These are phyloP conservation scores for Aspergillus sergii DNA, from an alignment of 2,329 filamentous ascomycete species.

Conservation along the genomic window DNA sequence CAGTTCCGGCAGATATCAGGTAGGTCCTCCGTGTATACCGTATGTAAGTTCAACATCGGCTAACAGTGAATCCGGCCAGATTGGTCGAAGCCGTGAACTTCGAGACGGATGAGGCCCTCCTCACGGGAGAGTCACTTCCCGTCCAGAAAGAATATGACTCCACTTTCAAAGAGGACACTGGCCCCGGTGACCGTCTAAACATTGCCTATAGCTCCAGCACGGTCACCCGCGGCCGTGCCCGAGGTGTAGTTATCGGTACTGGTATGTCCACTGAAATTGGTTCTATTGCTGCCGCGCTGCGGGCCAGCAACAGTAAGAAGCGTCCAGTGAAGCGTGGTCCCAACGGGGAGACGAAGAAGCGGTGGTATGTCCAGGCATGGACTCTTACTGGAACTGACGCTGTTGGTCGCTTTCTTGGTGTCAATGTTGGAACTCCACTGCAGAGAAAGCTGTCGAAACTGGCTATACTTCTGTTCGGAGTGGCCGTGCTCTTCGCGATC, in stretches of 20 bases:
- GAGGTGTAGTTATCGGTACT: constrained; percentile 59
- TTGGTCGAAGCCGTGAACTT: constrained; percentile 64
- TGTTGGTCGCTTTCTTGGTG: constrained; percentile 63
- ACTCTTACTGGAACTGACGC: constrained; percentile 55
- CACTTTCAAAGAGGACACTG: constrained; percentile 52
- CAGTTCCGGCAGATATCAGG: constrained; percentile 59
- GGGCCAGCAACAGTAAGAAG: constrained; percentile 55
- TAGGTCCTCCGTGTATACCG: constrained; percentile 32
- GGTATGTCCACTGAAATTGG: constrained; percentile 64
- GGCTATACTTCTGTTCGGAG: constrained; percentile 64
- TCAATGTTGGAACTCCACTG: constrained; percentile 67
- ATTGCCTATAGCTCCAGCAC: constrained; percentile 62
- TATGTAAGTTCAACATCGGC: too few relatives aligned
- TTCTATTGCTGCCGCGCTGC: constrained; percentile 63
- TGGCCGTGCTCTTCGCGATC: constrained; percentile 68
- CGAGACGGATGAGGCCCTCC: constrained; percentile 66
- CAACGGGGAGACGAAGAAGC: constrained; percentile 50
- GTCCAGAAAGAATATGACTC: constrained; percentile 53
- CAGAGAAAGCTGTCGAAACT: constrained; percentile 67
- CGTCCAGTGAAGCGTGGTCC: constrained; percentile 53
- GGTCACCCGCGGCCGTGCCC: constrained; percentile 60
- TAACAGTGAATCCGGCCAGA: constrained; percentile 21
- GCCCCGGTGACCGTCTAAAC: constrained; percentile 60
- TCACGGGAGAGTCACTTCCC: constrained; percentile 63
- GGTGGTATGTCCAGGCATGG: constrained; percentile 52